Base-by-base conservation (phyloP, 1,284 basidiomycete genomes). In the Grifola frondosa region DNA sequence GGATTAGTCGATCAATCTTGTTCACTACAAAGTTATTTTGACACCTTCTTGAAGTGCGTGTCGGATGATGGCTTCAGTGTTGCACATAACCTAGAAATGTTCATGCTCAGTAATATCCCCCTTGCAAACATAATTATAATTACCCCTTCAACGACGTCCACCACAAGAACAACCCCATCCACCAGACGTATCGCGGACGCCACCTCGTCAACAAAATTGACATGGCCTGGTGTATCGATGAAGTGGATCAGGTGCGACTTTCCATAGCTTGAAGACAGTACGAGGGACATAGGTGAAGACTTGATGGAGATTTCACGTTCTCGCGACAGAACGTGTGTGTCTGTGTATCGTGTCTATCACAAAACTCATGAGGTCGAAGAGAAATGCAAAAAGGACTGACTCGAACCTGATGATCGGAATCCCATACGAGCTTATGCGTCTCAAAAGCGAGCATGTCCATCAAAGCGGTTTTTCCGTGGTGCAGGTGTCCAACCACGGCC, bases 391-490 rank as follows among this genome's bases (percentile, higher is more conserved):
- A 37, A 53, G 47, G 40, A 26, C 35, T 42, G 41, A 48, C 48
- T 74, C 84, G 61, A 51, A 93, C 91, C 58, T 85, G 81, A 58
- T 82, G 77, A 67, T 96, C 93, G 21, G 91, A 82, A 61, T 97
- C 90, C 89, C 93, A 96, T 6, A 85, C 77, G 51, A 99, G 73
- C 65, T 93, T 91, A 68, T 99, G 97, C 0, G 97, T 99, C 70
- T 99, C 94, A 54, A 92, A 89, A 2, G 97, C 84, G 48, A 99
- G 80, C 90, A 97, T 97, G 65, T 99, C 97, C 77, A 99, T 71
- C 30, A 99, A 70, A 0, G 91, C 87, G 0, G 97, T 98, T 74
- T 99, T 99, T 60, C 97, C 97, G 59, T 99, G 97, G 63, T 99
- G 96, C 33, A 99, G 69, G 63, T 98, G 95, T 3, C 97, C 97